Base-by-base conservation (phyloP, 306 rosid genomes). In the Corylus americana region DNA sequence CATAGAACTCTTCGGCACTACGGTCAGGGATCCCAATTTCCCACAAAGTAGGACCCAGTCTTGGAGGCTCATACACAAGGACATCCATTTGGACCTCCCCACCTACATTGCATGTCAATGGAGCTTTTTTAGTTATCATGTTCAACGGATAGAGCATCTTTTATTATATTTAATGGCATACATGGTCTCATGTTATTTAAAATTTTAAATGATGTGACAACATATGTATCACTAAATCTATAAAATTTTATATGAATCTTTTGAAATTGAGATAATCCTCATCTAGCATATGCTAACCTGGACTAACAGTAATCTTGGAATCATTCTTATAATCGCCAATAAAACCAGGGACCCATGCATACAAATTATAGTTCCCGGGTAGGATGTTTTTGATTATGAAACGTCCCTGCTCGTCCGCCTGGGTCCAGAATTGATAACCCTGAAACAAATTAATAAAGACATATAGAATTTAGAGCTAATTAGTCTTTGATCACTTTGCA, bases 351-450 rank as follows among this genome's bases (percentile, higher is more conserved):
- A 91, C 91, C 92, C 91, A 92, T 20, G 92, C 92, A 77, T 87
- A 95, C 71, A 92, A 77, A 70, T 86, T 90, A 20, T 95, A 95
- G 61, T 48, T 68, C 22, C 98, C 98, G 1, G 89, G 91, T 29
- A 87, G 82, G 7, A 90, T 67, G 18, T 92, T 84, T 25, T 79
- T 85, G 5, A 95, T 87, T 37, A 27, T 16, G 58, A 95, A 95
- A 61, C 63, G 4, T 6, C 98, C 98, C 4, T 77, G 45, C 54
- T 5, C 17, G 55, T 89, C 88, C 0, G 98, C 64, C 78, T 22
- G 87, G 74, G 83, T 90, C 97, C 98, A 95, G 62, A 91, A 95
- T 77, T 95, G 98, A 75, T 92, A 95, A 4, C 97, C 97, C 98
- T 94, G 64, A 48, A 12, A 58, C 74, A 25, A 49, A 4, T 71